Evolutionary conservation across 2,329 filamentous ascomycete species (phyloP), one percentile per base, ranked within the genome.

Genomic region (Fusarium sp.): DNA sequence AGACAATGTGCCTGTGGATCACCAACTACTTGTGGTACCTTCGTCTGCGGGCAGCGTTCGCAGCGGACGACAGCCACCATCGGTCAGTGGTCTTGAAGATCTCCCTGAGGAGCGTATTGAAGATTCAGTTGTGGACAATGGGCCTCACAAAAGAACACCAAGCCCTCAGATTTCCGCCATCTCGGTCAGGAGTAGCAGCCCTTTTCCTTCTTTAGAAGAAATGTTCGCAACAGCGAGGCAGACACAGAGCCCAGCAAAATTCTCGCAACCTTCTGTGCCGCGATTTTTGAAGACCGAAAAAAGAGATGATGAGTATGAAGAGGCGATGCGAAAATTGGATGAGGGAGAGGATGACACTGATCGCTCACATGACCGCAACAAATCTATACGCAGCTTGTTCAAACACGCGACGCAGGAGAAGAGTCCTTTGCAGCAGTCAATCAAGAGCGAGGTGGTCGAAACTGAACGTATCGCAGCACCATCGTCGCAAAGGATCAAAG

Each of bases 1-100:
- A 16, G 53, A 55, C 11, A 46, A 55, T 8, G 23, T 44, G 45
- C 13, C 42, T 12, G 34, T 55, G 34, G 67, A 62, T 11, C 44
- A 71, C 37, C 60, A 52, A 37, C 37, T 62, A 25, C 43, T 65
- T 26, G 21, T 48, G 8, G 66, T 73, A 6, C 64, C 69, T 18
- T 70, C 69, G 7, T 75, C 74, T 30, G 75, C 75, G 11, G 80
- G 79, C 62, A 87, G 82, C 69, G 74, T 80, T 68, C 79, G 48
- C 62, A 87, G 82, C 71, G 86, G 85, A 25, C 81, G 84, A 16
- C 86, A 88, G 60, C 82, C 82, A 6, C 84, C 86, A 58, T 81
- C 80, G 7, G 75, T 79, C 14, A 79, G 81, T 37, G 74, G 77
- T 41, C 78, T 79, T 41, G 63, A 69, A 19, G 74, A 79, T 6